Percentiles rank a stretch among this genome's conserved stretches.
These are phyloP conservation scores for Cryptosporidium xiaoi DNA, from an alignment of 169 alveolate species.

Conservation along the genomic window DNA sequence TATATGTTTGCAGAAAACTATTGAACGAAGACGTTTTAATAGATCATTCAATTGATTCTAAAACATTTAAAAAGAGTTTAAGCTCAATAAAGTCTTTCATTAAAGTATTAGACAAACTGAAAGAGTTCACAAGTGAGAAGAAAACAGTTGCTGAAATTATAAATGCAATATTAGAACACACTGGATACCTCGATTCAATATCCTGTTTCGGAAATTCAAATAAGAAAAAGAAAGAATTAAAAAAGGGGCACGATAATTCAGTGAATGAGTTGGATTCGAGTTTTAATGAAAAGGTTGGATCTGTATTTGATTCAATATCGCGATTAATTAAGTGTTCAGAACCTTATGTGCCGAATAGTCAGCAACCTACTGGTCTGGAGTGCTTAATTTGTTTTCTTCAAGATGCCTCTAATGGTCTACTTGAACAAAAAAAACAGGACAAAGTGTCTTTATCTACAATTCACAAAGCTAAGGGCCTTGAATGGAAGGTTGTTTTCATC, in stretches of 20 bases:
- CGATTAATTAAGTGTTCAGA: constrained; percentile 73
- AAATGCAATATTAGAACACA: not conserved
- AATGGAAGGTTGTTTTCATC: constrained; percentile 85
- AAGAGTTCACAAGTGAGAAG: constrained; percentile 10
- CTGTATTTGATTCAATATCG: constrained; percentile 12
- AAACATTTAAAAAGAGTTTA: not conserved
- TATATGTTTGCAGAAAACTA: constrained; percentile 28
- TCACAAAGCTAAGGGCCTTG: constrained; percentile 87
- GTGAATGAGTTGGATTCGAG: constrained; percentile 6
- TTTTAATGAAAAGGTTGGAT: constrained; percentile 8
- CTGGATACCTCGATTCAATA: not conserved
- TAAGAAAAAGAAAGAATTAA: constrained; percentile 23
- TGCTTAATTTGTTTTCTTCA: constrained; percentile 75
- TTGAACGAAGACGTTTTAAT: not conserved
- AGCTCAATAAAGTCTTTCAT: constrained; percentile 2
- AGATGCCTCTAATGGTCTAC: constrained; percentile 76
- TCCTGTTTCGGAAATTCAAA: not conserved
- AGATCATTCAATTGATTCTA: not conserved
- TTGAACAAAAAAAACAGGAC: constrained; percentile 76
- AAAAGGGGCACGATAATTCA: not conserved
- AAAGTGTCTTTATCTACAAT: constrained; percentile 83
- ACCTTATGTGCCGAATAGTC: constrained; percentile 75
- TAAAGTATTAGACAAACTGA: constrained; percentile 17
- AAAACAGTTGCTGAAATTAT: constrained; percentile 36
- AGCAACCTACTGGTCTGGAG: constrained; percentile 76